Percentiles rank a stretch among this genome's conserved stretches.
Conservation (phyloP, 2,329 filamentous ascomycete genomes). For the Raffaelea ambrosiae region DNA sequence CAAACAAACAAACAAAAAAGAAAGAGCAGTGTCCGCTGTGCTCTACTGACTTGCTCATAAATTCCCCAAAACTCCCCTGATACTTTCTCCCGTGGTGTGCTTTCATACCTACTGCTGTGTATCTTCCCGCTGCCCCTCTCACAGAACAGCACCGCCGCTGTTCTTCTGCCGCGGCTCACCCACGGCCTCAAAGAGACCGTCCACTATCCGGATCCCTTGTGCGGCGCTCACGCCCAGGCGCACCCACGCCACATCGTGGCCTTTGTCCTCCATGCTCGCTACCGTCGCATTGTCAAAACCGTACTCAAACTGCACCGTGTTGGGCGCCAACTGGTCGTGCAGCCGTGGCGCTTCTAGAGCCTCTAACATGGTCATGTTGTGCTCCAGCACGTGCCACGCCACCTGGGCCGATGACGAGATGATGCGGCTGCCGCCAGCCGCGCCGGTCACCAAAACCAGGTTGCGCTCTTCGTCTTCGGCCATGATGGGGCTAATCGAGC, state of each 20-base stretch:
- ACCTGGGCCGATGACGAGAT: conserved; percentile 77
- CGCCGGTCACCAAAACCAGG: conserved; percentile 65
- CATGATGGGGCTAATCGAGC: conserved; percentile 75
- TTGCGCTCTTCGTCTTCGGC: conserved; percentile 39
- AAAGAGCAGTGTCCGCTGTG: too few relatives aligned
- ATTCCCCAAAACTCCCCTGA: too few relatives aligned
- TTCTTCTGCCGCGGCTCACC: conserved; percentile 73
- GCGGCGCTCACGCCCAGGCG: conserved; percentile 58
- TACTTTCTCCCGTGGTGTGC: too few relatives aligned
- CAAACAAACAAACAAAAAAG: too few relatives aligned
- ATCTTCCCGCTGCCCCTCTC: conserved; percentile 6
- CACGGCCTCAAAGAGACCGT: conserved; percentile 68
- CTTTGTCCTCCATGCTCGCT: conserved; percentile 53
- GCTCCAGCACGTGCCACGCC: conserved; percentile 65
- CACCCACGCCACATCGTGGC: conserved; percentile 70
- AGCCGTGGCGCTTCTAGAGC: conserved; percentile 62
- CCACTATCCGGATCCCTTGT: conserved; percentile 61
- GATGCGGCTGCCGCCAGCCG: conserved; percentile 77
- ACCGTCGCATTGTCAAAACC: conserved; percentile 62
- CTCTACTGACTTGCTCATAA: too few relatives aligned
- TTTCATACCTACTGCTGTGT: too few relatives aligned
- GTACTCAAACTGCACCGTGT: conserved; percentile 61
- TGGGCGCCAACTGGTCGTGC: conserved; percentile 75
- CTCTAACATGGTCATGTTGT: conserved; percentile 47
- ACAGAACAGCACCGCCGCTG: conserved; percentile 57